These are phyloP conservation scores for Colletotrichum ledebouriae DNA, from an alignment of 2,329 filamentous ascomycete species.

Conservation along the genomic window DNA sequence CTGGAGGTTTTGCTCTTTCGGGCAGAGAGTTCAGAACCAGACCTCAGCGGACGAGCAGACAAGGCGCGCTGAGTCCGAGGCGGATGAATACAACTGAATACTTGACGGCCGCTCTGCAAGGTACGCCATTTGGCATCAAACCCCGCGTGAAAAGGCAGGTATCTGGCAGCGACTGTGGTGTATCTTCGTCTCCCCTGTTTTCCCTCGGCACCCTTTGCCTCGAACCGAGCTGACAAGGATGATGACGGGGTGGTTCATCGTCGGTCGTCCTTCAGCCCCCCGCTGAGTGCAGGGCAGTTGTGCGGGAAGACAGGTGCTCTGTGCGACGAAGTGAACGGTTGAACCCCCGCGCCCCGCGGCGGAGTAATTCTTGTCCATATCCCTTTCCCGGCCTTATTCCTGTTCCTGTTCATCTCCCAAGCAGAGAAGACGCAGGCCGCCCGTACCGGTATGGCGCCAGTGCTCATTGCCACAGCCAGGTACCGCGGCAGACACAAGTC, in stretches of 20 bases:
- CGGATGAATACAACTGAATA: slow-evolving; percentile 29
- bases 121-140: slow-evolving; percentile 22
- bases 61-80: slow-evolving; percentile 28
- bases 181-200: slow-evolving; percentile 24
- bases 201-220: slow-evolving; percentile 34
- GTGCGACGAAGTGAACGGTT: slow-evolving; percentile 15
- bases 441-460: slow-evolving; percentile 24
- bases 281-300: slow-evolving; percentile 12
- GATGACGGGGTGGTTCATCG: slow-evolving; percentile 40
- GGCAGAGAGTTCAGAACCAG: slow-evolving; percentile 1
- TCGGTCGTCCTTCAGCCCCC: slow-evolving; percentile 30
- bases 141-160: slow-evolving; percentile 21
- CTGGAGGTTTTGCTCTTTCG: slow-evolving; percentile 17
- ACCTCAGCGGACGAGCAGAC: slow-evolving; percentile 7
- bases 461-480: slow-evolving; percentile 28
- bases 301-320: slow-evolving; percentile 13
- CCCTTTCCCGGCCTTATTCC: slow-evolving; percentile 15
- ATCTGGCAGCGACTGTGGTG: slow-evolving; percentile 18
- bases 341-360: slow-evolving; percentile 34
- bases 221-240: slow-evolving; percentile 39
- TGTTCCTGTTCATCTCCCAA: slow-evolving; percentile 36
- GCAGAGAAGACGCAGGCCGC: slow-evolving; percentile 26
- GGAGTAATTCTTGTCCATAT: slow-evolving; percentile 26
- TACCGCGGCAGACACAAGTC: slow-evolving; percentile 35
- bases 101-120: slow-evolving; percentile 16